phyloP scores from a whole-genome alignment of 139 green algal genomes.

The Microglena sp. region DNA sequence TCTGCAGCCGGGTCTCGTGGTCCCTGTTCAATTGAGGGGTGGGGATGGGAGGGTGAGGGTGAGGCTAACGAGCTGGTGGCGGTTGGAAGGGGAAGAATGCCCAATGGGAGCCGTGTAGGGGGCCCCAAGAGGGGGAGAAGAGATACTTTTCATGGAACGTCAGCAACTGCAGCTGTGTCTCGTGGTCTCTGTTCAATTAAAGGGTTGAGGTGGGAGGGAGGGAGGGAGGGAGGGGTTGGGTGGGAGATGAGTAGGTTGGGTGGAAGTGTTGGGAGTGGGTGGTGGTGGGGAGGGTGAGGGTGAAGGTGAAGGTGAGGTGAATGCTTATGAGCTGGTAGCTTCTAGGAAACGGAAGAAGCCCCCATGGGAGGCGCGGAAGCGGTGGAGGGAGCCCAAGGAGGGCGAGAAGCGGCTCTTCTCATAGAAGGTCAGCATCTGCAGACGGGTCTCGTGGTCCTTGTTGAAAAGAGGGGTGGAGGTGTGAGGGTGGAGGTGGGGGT shows the following conservation, averaged over 20 bases:
- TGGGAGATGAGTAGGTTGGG: no score
- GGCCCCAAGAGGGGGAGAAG: slow-evolving; percentile 7
- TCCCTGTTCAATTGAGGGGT: slow-evolving; percentile 13
- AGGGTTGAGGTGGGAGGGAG: no score
- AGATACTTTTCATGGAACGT: slow-evolving; percentile 15
- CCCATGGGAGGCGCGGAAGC: slow-evolving; percentile 12
- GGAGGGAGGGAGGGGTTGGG: no score
- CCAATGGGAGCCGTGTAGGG: slow-evolving; percentile 17
- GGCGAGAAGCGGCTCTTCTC: slow-evolving; percentile 14
- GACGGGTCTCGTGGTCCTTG: no score
- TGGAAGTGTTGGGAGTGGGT: no score
- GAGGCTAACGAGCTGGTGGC: neutral
- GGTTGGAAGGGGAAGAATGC: slow-evolving; percentile 12
- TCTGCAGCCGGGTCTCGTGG: slow-evolving; percentile 22
- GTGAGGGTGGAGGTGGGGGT: no score
- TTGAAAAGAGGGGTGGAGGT: no score
- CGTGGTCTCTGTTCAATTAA: slow-evolving; percentile 16
- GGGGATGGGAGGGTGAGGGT: no score
- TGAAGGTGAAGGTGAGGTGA: no score
- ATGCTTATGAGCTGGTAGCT: neutral
- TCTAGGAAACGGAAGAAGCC: slow-evolving; percentile 11
- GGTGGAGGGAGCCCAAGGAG: slow-evolving; percentile 8
- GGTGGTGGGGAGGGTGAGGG: no score
- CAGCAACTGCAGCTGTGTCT: slow-evolving; percentile 19
- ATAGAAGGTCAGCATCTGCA: no score